Conservation (phyloP, 2,329 filamentous ascomycete genomes). For the Pezicula carpinea region DNA sequence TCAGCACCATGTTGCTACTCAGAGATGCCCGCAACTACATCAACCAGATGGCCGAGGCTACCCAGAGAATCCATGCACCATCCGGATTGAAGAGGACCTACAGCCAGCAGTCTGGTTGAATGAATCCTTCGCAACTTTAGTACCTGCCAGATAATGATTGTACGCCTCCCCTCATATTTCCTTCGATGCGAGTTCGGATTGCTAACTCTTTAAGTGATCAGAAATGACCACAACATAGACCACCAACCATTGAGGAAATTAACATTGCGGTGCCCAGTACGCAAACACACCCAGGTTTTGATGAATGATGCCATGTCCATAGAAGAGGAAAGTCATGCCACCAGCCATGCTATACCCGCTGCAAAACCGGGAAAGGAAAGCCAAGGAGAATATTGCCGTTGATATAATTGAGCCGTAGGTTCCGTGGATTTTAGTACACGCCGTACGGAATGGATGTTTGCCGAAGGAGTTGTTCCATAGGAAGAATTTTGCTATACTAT, state of each 20-base stretch:
- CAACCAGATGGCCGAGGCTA: conserved; percentile 25
- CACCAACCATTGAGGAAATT: too few species aligned
- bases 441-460: too few species aligned
- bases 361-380: too few species aligned
- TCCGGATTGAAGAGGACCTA: conserved; percentile 12
- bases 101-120: conserved; percentile 22
- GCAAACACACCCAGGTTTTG: background rate
- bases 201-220: background rate
- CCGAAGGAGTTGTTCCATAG: too few species aligned
- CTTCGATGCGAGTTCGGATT: background rate
- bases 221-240: background rate
- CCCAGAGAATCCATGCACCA: conserved; percentile 20
- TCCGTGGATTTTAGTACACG: too few species aligned
- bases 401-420: too few species aligned
- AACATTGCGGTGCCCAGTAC: background rate
- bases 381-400: too few species aligned
- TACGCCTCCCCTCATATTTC: conserved; percentile 7
- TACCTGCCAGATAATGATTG: conserved; percentile 11
- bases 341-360: conserved; percentile 19
- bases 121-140: background rate
- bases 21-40: conserved; percentile 22
- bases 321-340: conserved; percentile 17
- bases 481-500: too few species aligned
- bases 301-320: background rate
- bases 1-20: conserved; percentile 20